A percentile compares a stretch with the other conserved stretches of the same genome.
Evolutionary conservation across 2,329 filamentous ascomycete species (phyloP).

Genomic region (Knoxdaviesia proteae): DNA sequence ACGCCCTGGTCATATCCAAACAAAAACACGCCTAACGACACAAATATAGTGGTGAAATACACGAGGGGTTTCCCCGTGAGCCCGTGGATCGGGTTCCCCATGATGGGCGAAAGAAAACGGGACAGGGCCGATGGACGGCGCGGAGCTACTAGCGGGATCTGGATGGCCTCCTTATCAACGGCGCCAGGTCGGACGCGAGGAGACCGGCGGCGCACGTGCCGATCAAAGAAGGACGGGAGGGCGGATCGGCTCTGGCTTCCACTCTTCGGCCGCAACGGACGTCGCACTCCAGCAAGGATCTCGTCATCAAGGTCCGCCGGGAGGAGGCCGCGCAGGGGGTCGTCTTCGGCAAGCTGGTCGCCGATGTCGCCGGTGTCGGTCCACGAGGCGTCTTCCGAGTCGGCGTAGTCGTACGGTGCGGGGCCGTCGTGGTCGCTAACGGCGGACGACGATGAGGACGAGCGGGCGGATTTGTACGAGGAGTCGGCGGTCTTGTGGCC

Average conservation of each 20-base stretch:
- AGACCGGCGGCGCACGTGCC: slow-evolving; percentile 29
- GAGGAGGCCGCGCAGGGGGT: slow-evolving; percentile 56
- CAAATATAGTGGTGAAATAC: slow-evolving; percentile 90
- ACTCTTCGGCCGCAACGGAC: slow-evolving; percentile 17
- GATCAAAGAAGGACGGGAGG: too few relatives aligned
- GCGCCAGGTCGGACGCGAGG: slow-evolving; percentile 8
- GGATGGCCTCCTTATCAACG: slow-evolving; percentile 57
- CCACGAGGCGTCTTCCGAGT: slow-evolving; percentile 52
- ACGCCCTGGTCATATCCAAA: slow-evolving; percentile 84
- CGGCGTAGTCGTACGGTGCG: slow-evolving; percentile 26
- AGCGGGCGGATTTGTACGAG: slow-evolving; percentile 10
- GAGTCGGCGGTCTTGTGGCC: slow-evolving; percentile 20
- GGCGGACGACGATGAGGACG: background rate
- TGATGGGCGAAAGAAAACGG: slow-evolving; percentile 58
- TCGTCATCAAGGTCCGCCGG: slow-evolving; percentile 44
- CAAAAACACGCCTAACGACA: slow-evolving; percentile 68
- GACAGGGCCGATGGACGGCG: slow-evolving; percentile 43
- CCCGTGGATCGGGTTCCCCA: slow-evolving; percentile 73
- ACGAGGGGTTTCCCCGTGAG: slow-evolving; percentile 88
- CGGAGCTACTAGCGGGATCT: slow-evolving; percentile 49
- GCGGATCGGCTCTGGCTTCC: background rate
- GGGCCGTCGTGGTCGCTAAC: slow-evolving; percentile 19
- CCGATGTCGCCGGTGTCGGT: slow-evolving; percentile 88
- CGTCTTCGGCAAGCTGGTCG: slow-evolving; percentile 71
- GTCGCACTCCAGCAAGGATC: slow-evolving; percentile 29